These are phyloP conservation scores for Fragosphaeria purpurea DNA, from an alignment of 2,329 filamentous ascomycete species.

Conservation along the genomic window DNA sequence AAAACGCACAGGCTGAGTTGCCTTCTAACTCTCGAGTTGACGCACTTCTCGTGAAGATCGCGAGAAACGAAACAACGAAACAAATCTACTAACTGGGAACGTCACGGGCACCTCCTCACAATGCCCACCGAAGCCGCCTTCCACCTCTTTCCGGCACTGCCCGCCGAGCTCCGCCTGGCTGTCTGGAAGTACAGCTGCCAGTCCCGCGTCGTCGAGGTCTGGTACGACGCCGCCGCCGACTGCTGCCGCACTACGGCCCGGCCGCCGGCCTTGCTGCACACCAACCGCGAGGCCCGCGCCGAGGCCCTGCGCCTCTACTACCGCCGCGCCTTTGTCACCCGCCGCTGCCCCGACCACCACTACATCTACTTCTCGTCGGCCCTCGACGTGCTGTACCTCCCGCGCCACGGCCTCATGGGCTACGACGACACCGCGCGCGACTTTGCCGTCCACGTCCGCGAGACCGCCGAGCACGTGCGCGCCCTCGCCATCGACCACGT, in stretches of 20 bases:
- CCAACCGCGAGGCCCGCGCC: conserved; percentile 30
- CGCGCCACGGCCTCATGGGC: conserved; percentile 28
- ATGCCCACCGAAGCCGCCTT: conserved; percentile 11
- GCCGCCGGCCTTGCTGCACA: conserved; percentile 31
- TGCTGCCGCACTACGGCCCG: conserved; percentile 26
- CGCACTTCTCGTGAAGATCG: no score
- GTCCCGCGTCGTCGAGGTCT: conserved; percentile 28
- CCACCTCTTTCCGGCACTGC: conserved; percentile 24
- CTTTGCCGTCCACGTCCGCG: conserved; percentile 27
- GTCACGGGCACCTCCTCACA: no score
- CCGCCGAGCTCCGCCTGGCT: conserved; percentile 29
- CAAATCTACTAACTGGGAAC: not conserved
- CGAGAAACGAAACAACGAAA: not conserved
- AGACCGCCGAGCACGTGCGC: conserved; percentile 23
- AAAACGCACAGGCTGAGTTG: not conserved
- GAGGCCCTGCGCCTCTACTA: conserved; percentile 30
- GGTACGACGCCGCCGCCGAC: conserved; percentile 26
- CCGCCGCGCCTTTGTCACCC: conserved; percentile 24
- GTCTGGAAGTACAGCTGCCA: conserved; percentile 30
- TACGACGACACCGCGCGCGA: conserved; percentile 32
- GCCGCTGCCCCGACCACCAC: conserved; percentile 17
- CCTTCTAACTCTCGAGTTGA: not conserved
- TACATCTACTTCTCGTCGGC: conserved; percentile 29
- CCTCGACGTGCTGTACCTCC: conserved; percentile 28
- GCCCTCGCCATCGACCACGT: conserved; percentile 38